Conservation (phyloP, 495 filamentous ascomycete genomes). For the Friedmanniomyces simplex region DNA sequence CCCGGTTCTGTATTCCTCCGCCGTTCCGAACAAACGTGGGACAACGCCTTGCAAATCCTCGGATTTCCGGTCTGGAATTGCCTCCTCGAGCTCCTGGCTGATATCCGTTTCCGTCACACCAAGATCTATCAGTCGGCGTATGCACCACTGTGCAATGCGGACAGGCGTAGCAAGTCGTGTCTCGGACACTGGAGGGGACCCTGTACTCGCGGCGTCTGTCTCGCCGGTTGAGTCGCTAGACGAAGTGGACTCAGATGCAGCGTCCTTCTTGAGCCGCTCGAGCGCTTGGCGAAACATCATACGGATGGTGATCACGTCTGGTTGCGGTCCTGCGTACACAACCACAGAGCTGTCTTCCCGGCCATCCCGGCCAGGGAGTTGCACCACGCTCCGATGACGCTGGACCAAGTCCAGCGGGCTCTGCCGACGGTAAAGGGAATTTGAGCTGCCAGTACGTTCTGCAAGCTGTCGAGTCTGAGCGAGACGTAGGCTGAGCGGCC, state of each 20-base stretch:
- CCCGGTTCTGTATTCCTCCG: too few species aligned
- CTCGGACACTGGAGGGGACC: neutral
- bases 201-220: neutral
- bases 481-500: slow-evolving; percentile 14
- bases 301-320: slow-evolving; percentile 19
- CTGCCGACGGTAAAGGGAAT: neutral
- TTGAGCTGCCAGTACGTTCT: neutral
- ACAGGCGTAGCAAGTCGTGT: neutral
- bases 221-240: neutral
- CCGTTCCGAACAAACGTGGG: too few species aligned
- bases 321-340: slow-evolving; percentile 17
- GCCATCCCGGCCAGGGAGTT: neutral
- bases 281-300: slow-evolving; percentile 18
- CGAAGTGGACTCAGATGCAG: neutral
- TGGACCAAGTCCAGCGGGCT: neutral
- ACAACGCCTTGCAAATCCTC: too few species aligned
- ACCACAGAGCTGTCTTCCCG: neutral
- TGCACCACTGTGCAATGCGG: neutral
- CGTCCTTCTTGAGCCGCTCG: neutral
- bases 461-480: slow-evolving; percentile 9
- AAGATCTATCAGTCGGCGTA: neutral
- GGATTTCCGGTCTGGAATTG: neutral
- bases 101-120: neutral
- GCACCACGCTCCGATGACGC: neutral
- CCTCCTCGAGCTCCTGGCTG: neutral